Evolutionary conservation across 257 asterid genomes (phyloP).

Genomic region (Jaltomata sinuosa): DNA sequence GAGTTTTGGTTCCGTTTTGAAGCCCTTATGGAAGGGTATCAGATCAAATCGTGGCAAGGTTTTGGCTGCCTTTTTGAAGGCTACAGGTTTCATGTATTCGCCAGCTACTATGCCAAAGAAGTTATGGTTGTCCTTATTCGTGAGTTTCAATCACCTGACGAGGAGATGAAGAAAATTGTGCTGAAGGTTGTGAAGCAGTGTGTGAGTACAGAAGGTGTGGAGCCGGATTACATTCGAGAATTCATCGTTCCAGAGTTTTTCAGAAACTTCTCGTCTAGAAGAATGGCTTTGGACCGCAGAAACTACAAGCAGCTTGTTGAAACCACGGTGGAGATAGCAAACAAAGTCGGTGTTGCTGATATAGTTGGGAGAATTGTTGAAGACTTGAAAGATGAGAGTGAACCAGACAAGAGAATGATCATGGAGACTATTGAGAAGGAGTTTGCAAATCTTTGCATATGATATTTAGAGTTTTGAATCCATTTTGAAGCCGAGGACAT

Average conservation of each 20-base stretch:
- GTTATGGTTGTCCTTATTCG: slow-evolving; percentile 77
- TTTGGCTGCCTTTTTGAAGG: slow-evolving; percentile 82
- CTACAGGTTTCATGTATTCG: slow-evolving; percentile 84
- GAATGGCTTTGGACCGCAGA: slow-evolving; percentile 84
- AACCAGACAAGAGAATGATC: slow-evolving; percentile 81
- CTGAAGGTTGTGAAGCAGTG: slow-evolving; percentile 89
- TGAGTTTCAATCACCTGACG: slow-evolving; percentile 87
- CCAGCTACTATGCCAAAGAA: slow-evolving; percentile 81
- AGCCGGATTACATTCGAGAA: slow-evolving; percentile 58
- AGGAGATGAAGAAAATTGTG: slow-evolving; percentile 87
- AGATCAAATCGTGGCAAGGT: slow-evolving; percentile 89
- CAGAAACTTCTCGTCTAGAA: slow-evolving; percentile 74
- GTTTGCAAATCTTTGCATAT: no score
- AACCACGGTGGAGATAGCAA: slow-evolving; percentile 79
- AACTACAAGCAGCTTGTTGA: slow-evolving; percentile 79
- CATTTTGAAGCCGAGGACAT: no score
- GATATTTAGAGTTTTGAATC: no score
- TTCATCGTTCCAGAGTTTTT: slow-evolving; percentile 86
- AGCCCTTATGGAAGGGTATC: slow-evolving; percentile 85
- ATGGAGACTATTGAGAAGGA: slow-evolving; percentile 85
- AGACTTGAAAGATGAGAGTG: slow-evolving; percentile 81
- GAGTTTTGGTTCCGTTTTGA: slow-evolving; percentile 78
- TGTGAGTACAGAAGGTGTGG: slow-evolving; percentile 88
- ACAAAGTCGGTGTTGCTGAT: slow-evolving; percentile 81
- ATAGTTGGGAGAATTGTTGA: slow-evolving; percentile 74